Percentiles rank a stretch among this genome's conserved stretches.
These are phyloP conservation scores for Papilionanthe hybrid DNA, from an alignment of 116 monocot species.

Conservation along the genomic window DNA sequence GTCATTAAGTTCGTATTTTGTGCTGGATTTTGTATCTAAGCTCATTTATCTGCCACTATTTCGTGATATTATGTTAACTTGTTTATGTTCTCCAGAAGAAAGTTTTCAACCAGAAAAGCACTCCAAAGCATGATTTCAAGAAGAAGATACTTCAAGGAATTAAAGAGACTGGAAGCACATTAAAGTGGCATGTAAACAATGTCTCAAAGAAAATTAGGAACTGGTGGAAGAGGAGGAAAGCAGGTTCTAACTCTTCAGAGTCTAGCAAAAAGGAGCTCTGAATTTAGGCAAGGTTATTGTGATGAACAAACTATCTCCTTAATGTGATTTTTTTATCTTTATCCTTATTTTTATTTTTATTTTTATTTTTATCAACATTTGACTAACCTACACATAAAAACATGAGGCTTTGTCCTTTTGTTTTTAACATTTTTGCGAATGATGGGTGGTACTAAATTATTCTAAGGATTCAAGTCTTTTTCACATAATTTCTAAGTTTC, in stretches of 20 bases:
- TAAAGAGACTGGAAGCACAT: conserved; percentile 16
- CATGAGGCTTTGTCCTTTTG: not conserved
- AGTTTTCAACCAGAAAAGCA: conserved; percentile 50
- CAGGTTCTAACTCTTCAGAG: conserved; percentile 14
- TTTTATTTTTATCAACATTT: not conserved
- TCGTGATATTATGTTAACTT: not conserved
- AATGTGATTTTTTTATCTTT: not conserved
- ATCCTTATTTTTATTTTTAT: too few species aligned
- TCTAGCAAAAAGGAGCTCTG: conserved; percentile 39
- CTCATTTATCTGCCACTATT: too few species aligned
- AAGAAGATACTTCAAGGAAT: conserved; percentile 46
- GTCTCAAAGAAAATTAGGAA: conserved; percentile 29
- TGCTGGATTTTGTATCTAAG: not conserved
- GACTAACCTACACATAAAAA: not conserved
- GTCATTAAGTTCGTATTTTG: not conserved
- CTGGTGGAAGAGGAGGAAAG: conserved; percentile 54
- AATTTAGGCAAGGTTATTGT: not conserved
- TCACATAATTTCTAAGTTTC: not conserved
- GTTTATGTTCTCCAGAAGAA: conserved; percentile 47
- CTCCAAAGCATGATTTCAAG: conserved; percentile 54
- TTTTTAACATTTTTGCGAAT: not conserved
- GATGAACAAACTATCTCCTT: not conserved
- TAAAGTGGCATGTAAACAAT: conserved; percentile 31
- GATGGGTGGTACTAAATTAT: not conserved
- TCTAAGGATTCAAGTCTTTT: not conserved